Evolutionary conservation across 257 asterid genomes (phyloP).

Genomic region (Plectranthus barbatus): DNA sequence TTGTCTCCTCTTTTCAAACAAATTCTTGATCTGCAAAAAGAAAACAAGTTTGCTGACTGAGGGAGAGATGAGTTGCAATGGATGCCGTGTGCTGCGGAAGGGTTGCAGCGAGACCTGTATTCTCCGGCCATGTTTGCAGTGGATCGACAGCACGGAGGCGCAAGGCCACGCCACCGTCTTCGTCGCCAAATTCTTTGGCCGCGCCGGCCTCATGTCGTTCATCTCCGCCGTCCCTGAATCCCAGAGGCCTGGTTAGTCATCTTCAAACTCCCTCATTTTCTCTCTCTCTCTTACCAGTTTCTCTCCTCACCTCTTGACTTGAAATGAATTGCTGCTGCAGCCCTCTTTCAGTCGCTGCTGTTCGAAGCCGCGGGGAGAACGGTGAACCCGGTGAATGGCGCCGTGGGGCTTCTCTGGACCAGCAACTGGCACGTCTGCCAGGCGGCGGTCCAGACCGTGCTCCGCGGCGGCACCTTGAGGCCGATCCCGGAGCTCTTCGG

Average conservation of each 20-base stretch:
- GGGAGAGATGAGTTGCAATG: conserved; percentile 55
- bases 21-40: too few species aligned
- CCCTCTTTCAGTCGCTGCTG: conserved; percentile 40
- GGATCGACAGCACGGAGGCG: conserved; percentile 40
- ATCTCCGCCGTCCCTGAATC: conserved; percentile 47
- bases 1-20: background rate
- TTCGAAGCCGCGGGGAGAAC: conserved; percentile 65
- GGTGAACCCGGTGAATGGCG: conserved; percentile 45
- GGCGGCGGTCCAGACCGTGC: conserved; percentile 48
- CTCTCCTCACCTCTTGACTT: too few species aligned
- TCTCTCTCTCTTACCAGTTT: background rate
- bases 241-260: conserved; percentile 43
- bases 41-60: too few species aligned
- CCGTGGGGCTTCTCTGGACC: too few species aligned
- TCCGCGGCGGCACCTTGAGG: conserved; percentile 44
- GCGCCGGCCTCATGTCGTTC: conserved; percentile 60
- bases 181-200: conserved; percentile 66
- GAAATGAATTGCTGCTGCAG: too few species aligned
- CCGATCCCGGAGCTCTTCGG: conserved; percentile 29
- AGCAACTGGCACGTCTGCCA: conserved; percentile 59
- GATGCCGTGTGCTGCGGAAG: conserved; percentile 61
- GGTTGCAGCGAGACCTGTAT: conserved; percentile 55
- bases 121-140: conserved; percentile 42
- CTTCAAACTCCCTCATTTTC: too few species aligned
- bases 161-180: conserved; percentile 63